Base-by-base conservation (phyloP, 257 asterid species). In the Solanum neorickii region DNA sequence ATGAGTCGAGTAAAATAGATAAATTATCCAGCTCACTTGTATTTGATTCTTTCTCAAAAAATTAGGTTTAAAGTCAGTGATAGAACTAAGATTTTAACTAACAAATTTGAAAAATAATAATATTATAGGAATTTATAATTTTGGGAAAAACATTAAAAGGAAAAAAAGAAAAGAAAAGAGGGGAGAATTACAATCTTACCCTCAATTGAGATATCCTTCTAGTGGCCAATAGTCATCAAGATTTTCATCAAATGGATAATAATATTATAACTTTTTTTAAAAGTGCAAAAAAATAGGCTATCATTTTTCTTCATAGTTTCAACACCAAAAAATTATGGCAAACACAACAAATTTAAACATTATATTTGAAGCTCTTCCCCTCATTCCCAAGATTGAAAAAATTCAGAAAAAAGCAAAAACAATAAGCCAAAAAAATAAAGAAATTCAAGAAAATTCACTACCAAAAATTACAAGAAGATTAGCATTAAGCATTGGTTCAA, bases 391-490 rank as follows among this genome's bases (percentile, higher is more conserved):
- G 29, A 39, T 39, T 13, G 42, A 91, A 3, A 85, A 93, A 8
- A 88, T 94, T 39, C 41, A 29, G 6, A 86, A 39, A 44, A 76
- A 60, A 25, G 37, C 59, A 15, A 59, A 52, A 59, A 39, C 37
- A 23, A 9, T 39, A 3, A 42, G 29, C 27, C 66, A 75, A 44
- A 86, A 86, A 73, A 23, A 14, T 9, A 52, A 73, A 52, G 75
- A 86, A 49, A 46, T 74, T 72, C 65, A 86, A 86, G 88, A 86
- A 86, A 73, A 52, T 0, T 76, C 39, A 66, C 80, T 44, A 39
- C 12, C 59, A 65, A 13, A 39, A 21, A 47, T 92, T 5, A 87
- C 93, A 31, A 92, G 98, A 93, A 90, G 98, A 89, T 49, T 89
- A 29, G 92, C 90, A 52, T 44, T 92, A 7, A 92, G 96, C 77